phyloP scores from a whole-genome alignment of 192 early-diverging fungal species.

The Backusella tarrabulga region DNA sequence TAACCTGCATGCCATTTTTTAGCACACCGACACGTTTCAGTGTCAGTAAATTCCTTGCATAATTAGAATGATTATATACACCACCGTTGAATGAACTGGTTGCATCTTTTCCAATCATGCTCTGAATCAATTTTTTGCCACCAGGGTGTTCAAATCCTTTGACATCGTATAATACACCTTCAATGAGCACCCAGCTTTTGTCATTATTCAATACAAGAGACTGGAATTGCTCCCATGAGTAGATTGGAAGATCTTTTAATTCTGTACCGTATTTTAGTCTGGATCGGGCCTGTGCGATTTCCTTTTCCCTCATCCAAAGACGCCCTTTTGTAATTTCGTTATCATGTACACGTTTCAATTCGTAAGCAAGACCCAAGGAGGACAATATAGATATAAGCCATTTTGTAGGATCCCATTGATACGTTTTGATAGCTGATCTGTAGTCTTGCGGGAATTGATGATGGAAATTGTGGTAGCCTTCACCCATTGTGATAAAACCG shows the following conservation, averaged over 20 bases:
- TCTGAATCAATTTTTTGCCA: slow-evolving; percentile 66
- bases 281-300: slow-evolving; percentile 54
- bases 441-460: slow-evolving; percentile 87
- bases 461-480: slow-evolving; percentile 87
- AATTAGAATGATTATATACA: slow-evolving; percentile 90
- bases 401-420: slow-evolving; percentile 85
- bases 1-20: slow-evolving; percentile 44
- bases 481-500: slow-evolving; percentile 74
- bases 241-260: slow-evolving; percentile 65
- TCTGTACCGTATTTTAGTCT: slow-evolving; percentile 74
- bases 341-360: slow-evolving; percentile 69
- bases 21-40: slow-evolving; percentile 68
- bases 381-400: slow-evolving; percentile 67
- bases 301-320: slow-evolving; percentile 78
- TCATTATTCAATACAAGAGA: slow-evolving; percentile 59
- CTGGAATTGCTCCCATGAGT: slow-evolving; percentile 61
- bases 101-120: slow-evolving; percentile 80
- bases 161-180: slow-evolving; percentile 81
- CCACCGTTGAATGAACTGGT: slow-evolving; percentile 90
- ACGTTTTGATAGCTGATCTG: slow-evolving; percentile 74
- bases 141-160: slow-evolving; percentile 87
- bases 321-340: slow-evolving; percentile 80
- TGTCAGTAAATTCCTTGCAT: slow-evolving; percentile 80
- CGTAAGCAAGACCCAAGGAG: slow-evolving; percentile 62
- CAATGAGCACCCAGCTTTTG: slow-evolving; percentile 76